phyloP scores from a whole-genome alignment of 1,139 yeast species.

The Arxiozyma telluris region DNA sequence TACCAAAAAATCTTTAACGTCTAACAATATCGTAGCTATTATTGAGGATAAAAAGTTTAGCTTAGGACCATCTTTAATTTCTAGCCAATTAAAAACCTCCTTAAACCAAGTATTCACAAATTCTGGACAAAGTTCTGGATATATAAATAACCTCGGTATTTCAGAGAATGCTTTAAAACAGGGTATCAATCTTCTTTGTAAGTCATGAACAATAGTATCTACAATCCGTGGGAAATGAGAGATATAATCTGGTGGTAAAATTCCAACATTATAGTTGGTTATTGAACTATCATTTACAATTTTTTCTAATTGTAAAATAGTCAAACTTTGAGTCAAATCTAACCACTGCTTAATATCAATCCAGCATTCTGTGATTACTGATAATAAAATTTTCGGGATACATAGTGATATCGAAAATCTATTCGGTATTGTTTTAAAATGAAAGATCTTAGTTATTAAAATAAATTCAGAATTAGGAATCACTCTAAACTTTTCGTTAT shows the following conservation, averaged over 20 bases:
- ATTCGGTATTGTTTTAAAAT: conserved; percentile 9
- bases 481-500: conserved; percentile 23
- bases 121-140: conserved; percentile 22
- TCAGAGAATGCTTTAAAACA: conserved; percentile 25
- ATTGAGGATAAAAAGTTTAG: conserved; percentile 37
- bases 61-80: conserved; percentile 47
- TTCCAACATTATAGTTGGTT: neutral
- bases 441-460: conserved; percentile 25
- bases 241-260: conserved; percentile 14
- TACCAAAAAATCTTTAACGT: conserved; percentile 31
- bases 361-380: conserved; percentile 27
- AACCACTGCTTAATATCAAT: conserved; percentile 20
- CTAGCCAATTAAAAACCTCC: conserved; percentile 53
- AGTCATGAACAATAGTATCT: conserved; percentile 19
- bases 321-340: conserved; percentile 6
- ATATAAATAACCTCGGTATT: conserved; percentile 32
- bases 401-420: conserved; percentile 28
- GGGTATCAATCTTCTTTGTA: conserved; percentile 26
- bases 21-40: conserved; percentile 38
- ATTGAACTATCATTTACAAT: neutral
- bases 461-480: conserved; percentile 27
- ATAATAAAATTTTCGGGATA: conserved; percentile 21
- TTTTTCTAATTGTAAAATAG: conserved; percentile 2
- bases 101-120: conserved; percentile 43
- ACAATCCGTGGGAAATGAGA: conserved; percentile 14